These are phyloP conservation scores for Calonectria pseudoreteaudii DNA, from an alignment of 2,329 filamentous ascomycete species.

Conservation along the genomic window DNA sequence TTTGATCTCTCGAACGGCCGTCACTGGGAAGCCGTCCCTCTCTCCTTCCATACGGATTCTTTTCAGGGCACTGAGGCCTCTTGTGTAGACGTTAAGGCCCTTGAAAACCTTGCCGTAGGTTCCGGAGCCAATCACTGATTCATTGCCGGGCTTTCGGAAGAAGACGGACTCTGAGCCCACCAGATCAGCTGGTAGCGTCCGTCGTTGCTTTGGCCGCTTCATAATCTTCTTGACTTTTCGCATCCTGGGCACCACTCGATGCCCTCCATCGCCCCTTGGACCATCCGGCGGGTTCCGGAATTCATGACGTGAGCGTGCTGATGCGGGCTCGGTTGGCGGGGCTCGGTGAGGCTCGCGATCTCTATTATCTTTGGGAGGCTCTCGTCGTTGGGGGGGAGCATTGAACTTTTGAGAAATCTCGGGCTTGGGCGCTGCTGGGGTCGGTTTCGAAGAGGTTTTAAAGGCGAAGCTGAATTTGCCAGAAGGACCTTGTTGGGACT, in stretches of 20 bases:
- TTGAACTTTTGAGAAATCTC: constrained; percentile 79
- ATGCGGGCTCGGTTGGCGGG: constrained; percentile 67
- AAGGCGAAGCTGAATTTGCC: constrained; percentile 95
- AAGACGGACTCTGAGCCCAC: constrained; percentile 89
- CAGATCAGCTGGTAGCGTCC: constrained; percentile 77
- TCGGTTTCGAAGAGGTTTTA: constrained; percentile 76
- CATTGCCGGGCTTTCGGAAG: constrained; percentile 95
- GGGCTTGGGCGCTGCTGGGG: constrained; percentile 68
- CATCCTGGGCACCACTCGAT: constrained; percentile 59
- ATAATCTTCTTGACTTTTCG: constrained; percentile 76
- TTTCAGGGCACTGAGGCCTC: constrained; percentile 85
- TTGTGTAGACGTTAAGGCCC: constrained; percentile 91
- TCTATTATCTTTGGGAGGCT: constrained; percentile 41
- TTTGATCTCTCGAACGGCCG: constrained; percentile 91
- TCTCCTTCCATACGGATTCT: constrained; percentile 95
- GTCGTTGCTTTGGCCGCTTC: constrained; percentile 77
- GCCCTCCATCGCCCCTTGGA: constrained; percentile 30
- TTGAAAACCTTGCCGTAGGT: constrained; percentile 98
- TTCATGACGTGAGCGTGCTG: constrained; percentile 55
- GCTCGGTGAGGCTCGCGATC: constrained; percentile 62
- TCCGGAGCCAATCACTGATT: constrained; percentile 94
- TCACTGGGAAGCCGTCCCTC: constrained; percentile 90
- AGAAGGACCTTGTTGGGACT: constrained; percentile 57
- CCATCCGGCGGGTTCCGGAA: constrained; percentile 49
- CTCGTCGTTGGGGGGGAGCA: constrained; percentile 65